Evolutionary conservation across 2,329 filamentous ascomycete species (phyloP).

Genomic region (Aspergillus quadricinctus): DNA sequence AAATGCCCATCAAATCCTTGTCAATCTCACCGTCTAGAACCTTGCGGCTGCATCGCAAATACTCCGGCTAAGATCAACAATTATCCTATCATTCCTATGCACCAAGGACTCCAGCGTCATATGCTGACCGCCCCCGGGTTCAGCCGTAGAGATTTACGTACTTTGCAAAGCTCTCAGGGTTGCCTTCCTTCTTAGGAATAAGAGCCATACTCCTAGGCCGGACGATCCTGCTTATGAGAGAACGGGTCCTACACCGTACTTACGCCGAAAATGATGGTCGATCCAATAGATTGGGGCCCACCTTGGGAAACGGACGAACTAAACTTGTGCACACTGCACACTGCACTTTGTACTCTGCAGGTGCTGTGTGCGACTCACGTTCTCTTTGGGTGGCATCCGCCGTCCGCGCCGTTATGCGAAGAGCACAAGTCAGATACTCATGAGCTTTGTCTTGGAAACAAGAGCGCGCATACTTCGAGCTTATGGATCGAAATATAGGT

Average conservation of each 20-base stretch:
- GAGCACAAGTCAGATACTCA: no score
- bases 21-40: slow-evolving; percentile 12
- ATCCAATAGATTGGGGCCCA: slow-evolving; percentile 6
- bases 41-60: slow-evolving; percentile 13
- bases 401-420: no score
- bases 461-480: background rate
- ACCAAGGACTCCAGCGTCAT: background rate
- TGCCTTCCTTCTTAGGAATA: background rate
- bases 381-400: background rate
- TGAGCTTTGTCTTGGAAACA: no score
- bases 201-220: background rate
- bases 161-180: background rate
- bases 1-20: slow-evolving; percentile 3
- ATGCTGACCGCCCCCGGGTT: background rate
- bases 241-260: background rate
- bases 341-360: background rate
- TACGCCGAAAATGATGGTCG: slow-evolving; percentile 9
- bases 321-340: slow-evolving; percentile 3
- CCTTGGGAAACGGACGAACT: background rate
- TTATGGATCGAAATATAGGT: background rate
- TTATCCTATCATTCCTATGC: background rate
- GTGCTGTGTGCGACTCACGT: background rate
- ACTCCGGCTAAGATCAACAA: background rate
- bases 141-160: background rate
- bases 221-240: slow-evolving; percentile 5